A percentile compares a stretch with the other conserved stretches of the same genome.
Evolutionary conservation across 257 asterid genomes (phyloP).

Genomic region (Cruciata laevipes): DNA sequence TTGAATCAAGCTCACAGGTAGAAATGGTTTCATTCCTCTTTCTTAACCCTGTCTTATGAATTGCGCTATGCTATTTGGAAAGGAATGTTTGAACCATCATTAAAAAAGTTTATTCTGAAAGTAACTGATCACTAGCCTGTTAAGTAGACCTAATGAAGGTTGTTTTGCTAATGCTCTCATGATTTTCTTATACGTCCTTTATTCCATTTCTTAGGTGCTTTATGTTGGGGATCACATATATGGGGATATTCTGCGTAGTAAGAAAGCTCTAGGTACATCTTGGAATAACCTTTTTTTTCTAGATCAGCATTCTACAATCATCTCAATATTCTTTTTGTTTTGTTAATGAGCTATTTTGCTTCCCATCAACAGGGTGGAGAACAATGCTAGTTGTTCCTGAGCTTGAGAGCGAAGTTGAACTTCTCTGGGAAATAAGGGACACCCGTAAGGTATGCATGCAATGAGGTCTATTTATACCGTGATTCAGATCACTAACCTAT

Average conservation of each 20-base stretch:
- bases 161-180: not conserved
- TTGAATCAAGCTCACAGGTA: slow-evolving; percentile 99
- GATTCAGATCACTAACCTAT: not conserved
- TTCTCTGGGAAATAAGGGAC: slow-evolving; percentile 65
- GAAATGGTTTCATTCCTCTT: not conserved
- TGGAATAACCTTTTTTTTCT: slow-evolving; percentile 1
- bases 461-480: not conserved
- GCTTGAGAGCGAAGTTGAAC: slow-evolving; percentile 91
- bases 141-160: not conserved
- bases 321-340: slow-evolving; percentile 6
- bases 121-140: not conserved
- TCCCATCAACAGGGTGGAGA: slow-evolving; percentile 76
- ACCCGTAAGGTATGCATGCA: slow-evolving; percentile 60
- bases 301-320: not conserved
- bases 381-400: slow-evolving; percentile 99
- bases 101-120: not conserved
- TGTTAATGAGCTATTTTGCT: slow-evolving; percentile 10
- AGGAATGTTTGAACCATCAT: not conserved
- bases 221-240: slow-evolving; percentile 98
- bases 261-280: slow-evolving; percentile 77
- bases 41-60: not conserved
- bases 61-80: not conserved
- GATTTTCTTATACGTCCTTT: not conserved
- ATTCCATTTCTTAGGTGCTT: slow-evolving; percentile 59
- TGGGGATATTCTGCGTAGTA: slow-evolving; percentile 96